Evolutionary conservation across 768 basidiomycete species (phyloP).

Genomic region (Rhodocollybia butyracea): DNA sequence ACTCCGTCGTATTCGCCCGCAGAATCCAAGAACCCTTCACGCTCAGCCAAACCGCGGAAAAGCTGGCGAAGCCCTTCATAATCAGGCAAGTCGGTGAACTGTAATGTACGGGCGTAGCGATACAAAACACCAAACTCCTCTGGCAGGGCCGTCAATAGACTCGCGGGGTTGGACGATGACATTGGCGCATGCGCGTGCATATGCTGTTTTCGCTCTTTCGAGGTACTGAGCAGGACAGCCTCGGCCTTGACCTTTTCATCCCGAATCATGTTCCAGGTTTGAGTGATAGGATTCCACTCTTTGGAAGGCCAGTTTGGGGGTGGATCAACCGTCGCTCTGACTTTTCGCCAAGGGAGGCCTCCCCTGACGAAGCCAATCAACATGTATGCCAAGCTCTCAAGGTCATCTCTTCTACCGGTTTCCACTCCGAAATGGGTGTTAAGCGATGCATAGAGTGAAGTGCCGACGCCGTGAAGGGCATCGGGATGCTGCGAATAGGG

Average conservation of each 20-base stretch:
- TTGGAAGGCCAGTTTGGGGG: conserved; percentile 12
- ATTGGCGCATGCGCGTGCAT: not conserved
- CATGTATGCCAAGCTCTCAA: conserved; percentile 81
- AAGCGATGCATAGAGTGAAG: conserved; percentile 70
- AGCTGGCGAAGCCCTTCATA: conserved; percentile 78
- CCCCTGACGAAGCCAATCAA: conserved; percentile 79
- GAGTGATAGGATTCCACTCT: conserved; percentile 51
- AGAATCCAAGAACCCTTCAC: conserved; percentile 42
- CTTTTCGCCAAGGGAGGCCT: conserved; percentile 74
- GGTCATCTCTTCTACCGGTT: conserved; percentile 73
- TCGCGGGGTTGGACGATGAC: not conserved
- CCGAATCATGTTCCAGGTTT: conserved; percentile 76
- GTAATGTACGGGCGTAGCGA: conserved; percentile 73
- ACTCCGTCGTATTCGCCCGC: conserved; percentile 40
- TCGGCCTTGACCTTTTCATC: conserved; percentile 68
- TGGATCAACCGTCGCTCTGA: conserved; percentile 46
- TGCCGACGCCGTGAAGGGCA: conserved; percentile 76
- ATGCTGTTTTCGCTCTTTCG: conserved; percentile 55
- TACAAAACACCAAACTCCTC: conserved; percentile 59
- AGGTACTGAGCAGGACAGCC: conserved; percentile 67
- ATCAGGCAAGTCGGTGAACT: conserved; percentile 87
- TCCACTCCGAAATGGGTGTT: conserved; percentile 75
- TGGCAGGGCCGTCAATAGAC: conserved; percentile 37
- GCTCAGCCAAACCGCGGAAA: conserved; percentile 57
- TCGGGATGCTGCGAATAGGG: conserved; percentile 60